A percentile compares a stretch with the other conserved stretches of the same genome.
phyloP scores from a whole-genome alignment of 2,329 filamentous ascomycete species.

The Nothophoma quercina region DNA sequence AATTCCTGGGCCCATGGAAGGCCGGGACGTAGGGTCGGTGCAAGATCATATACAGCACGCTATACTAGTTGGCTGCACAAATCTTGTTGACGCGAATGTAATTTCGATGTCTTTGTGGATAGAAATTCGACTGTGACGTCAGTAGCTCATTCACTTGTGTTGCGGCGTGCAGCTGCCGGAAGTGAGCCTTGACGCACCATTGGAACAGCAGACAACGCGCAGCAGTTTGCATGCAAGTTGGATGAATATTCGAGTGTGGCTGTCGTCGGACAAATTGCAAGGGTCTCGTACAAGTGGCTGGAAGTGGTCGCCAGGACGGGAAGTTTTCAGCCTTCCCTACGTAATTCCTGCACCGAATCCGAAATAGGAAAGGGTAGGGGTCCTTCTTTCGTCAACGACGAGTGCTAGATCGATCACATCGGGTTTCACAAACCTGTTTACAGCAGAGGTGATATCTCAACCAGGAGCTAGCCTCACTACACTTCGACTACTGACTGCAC shows the following conservation, averaged over 20 bases:
- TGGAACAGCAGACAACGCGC: not conserved
- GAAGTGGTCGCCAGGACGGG: not conserved
- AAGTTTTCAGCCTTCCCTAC: not conserved
- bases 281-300: not conserved
- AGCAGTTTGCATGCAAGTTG: not conserved
- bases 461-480: not conserved
- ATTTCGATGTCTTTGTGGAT: not conserved
- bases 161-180: too few species aligned
- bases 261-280: not conserved
- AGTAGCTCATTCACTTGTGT: not conserved
- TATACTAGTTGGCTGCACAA: too few species aligned
- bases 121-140: not conserved
- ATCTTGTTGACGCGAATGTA: not conserved
- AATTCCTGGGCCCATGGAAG: too few species aligned
- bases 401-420: not conserved
- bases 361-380: conserved; percentile 8
- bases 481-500: not conserved
- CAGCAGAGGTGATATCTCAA: not conserved
- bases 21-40: not conserved
- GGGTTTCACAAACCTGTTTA: conserved; percentile 3
- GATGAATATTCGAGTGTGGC: too few species aligned
- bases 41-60: not conserved
- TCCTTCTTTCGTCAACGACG: conserved; percentile 11
- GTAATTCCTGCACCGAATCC: conserved; percentile 2
- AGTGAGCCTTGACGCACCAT: not conserved